These are phyloP conservation scores for Pythium pyrilobum DNA, from an alignment of 352 stramenopile species.

Conservation along the genomic window DNA sequence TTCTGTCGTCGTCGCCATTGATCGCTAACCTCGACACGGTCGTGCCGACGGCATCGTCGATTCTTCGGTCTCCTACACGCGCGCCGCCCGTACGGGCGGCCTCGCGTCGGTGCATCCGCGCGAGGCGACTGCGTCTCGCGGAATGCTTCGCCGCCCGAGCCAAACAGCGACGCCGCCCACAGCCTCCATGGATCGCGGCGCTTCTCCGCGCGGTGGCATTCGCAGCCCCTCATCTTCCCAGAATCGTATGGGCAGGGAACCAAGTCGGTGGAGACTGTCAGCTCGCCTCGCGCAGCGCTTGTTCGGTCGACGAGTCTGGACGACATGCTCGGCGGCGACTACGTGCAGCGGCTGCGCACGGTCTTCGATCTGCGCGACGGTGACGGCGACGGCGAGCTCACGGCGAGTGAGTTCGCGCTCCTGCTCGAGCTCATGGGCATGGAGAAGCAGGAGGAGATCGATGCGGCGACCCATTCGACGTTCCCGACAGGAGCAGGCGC, in stretches of 20 bases:
- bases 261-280: not conserved
- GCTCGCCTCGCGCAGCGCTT: not conserved
- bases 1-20: not conserved
- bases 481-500: no score
- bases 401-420: conserved; percentile 21
- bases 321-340: conserved; percentile 11
- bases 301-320: not conserved
- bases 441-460: not conserved
- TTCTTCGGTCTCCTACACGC: no score
- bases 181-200: no score
- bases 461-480: not conserved
- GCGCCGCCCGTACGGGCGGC: no score
- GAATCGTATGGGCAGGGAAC: not conserved
- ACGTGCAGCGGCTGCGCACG: conserved; percentile 20
- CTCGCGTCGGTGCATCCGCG: not conserved
- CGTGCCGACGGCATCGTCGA: not conserved
- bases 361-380: conserved; percentile 31
- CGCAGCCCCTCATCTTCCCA: no score
- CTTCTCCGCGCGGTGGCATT: no score
- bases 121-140: no score
- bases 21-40: not conserved
- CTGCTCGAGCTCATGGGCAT: conserved; percentile 24
- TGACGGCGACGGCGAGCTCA: conserved; percentile 32
- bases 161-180: no score
- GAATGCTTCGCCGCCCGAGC: no score